Conservation (phyloP, 345 rosid genomes). For the Garcia nutans region DNA sequence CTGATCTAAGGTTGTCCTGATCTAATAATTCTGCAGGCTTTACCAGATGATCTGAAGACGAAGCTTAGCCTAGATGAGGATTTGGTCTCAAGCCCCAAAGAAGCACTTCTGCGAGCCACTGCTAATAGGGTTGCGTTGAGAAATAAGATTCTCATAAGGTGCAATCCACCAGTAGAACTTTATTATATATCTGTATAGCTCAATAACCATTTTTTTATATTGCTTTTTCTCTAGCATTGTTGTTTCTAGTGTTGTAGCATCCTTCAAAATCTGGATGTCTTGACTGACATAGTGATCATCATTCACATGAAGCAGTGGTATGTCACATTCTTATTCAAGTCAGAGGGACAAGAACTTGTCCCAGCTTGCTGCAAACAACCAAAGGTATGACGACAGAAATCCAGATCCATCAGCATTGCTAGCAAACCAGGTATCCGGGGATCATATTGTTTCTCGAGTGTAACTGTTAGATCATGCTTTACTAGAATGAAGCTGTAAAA, state of each 20-base stretch:
- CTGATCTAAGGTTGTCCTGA: conserved; percentile 26
- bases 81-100: conserved; percentile 78
- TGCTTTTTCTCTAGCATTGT: not conserved
- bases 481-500: conserved; percentile 6
- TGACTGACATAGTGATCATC: conserved; percentile 18
- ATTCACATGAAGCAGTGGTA: conserved; percentile 48
- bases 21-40: conserved; percentile 57
- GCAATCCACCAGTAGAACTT: conserved; percentile 19
- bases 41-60: conserved; percentile 87
- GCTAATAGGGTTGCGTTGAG: conserved; percentile 68
- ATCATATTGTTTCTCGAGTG: conserved; percentile 6
- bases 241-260: not conserved
- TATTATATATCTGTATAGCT: not conserved
- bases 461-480: conserved; percentile 6
- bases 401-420: conserved; percentile 39
- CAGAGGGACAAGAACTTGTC: conserved; percentile 68
- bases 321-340: conserved; percentile 90
- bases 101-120: conserved; percentile 65
- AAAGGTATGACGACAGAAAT: conserved; percentile 49
- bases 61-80: conserved; percentile 90
- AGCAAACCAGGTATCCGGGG: conserved; percentile 52
- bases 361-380: conserved; percentile 39
- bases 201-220: not conserved
- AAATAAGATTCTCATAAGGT: conserved; percentile 71
- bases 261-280: not conserved